Percentiles rank a stretch among this genome's conserved stretches.
These are phyloP conservation scores for Quillaja saponaria DNA, from an alignment of 306 rosid species.

Conservation along the genomic window DNA sequence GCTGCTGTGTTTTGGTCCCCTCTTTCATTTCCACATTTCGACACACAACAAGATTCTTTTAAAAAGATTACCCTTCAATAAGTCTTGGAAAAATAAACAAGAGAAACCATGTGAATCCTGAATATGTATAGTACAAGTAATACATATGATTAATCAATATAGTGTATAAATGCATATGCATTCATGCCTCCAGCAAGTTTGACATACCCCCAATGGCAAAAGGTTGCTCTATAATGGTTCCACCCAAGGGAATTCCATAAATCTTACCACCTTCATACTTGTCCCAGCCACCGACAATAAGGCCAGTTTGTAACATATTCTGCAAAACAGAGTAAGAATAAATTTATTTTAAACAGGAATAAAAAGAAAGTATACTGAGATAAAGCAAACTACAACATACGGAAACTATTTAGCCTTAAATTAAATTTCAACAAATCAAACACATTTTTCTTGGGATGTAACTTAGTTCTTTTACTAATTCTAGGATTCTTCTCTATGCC, in stretches of 20 bases:
- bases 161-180: not conserved
- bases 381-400: not conserved
- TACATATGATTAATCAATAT: not conserved
- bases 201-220: conserved; percentile 86
- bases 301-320: conserved; percentile 81
- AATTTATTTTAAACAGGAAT: conserved; percentile 24
- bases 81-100: not conserved
- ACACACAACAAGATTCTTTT: not conserved
- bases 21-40: not conserved
- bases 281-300: conserved; percentile 98
- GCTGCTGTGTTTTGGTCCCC: not conserved
- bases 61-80: not conserved
- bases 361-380: not conserved
- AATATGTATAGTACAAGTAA: not conserved
- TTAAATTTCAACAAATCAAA: conserved; percentile 5
- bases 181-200: not conserved
- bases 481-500: not conserved
- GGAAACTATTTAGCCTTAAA: not conserved
- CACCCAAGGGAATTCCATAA: conserved; percentile 88
- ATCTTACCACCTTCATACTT: conserved; percentile 92
- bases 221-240: conserved; percentile 83
- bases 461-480: not conserved
- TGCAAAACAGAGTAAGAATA: conserved; percentile 40
- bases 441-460: not conserved
- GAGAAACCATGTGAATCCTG: not conserved